Conservation (phyloP, 192 early-diverging fungal species). For the Podila epigama region DNA sequence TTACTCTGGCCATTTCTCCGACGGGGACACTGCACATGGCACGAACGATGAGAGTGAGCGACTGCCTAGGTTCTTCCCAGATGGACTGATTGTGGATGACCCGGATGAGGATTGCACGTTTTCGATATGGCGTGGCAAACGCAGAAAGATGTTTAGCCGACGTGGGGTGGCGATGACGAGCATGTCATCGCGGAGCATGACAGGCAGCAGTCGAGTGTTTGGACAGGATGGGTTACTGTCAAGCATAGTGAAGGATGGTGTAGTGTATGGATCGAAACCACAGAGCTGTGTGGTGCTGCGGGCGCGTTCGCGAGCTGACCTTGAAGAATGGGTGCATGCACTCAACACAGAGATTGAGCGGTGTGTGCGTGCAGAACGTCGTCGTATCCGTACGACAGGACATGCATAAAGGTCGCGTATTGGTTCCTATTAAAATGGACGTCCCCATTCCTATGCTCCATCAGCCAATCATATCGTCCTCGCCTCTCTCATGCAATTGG, state of each 20-base stretch:
- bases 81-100: constrained; percentile 46
- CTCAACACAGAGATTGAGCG: constrained; percentile 52
- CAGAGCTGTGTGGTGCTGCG: constrained; percentile 27
- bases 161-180: constrained; percentile 5
- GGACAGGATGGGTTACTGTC: constrained; percentile 19
- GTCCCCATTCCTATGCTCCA: too few species aligned
- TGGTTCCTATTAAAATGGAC: too few species aligned
- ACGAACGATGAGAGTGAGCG: constrained; percentile 31
- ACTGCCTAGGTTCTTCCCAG: constrained; percentile 36
- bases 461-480: too few species aligned
- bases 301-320: constrained; percentile 32
- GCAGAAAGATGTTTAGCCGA: constrained; percentile 29
- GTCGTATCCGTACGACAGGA: constrained; percentile 4
- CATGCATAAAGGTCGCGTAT: not conserved
- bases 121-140: constrained; percentile 45
- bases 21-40: constrained; percentile 37
- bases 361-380: constrained; percentile 24
- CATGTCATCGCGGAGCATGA: constrained; percentile 9
- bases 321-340: constrained; percentile 52
- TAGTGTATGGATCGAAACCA: constrained; percentile 25
- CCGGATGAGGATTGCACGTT: constrained; percentile 52
- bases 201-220: constrained; percentile 22
- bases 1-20: constrained; percentile 49
- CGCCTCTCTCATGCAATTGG: too few species aligned
- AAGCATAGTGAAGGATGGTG: constrained; percentile 28